Evolutionary conservation across 2,329 filamentous ascomycete genomes (phyloP).

Genomic region (Raffaelea arxii): DNA sequence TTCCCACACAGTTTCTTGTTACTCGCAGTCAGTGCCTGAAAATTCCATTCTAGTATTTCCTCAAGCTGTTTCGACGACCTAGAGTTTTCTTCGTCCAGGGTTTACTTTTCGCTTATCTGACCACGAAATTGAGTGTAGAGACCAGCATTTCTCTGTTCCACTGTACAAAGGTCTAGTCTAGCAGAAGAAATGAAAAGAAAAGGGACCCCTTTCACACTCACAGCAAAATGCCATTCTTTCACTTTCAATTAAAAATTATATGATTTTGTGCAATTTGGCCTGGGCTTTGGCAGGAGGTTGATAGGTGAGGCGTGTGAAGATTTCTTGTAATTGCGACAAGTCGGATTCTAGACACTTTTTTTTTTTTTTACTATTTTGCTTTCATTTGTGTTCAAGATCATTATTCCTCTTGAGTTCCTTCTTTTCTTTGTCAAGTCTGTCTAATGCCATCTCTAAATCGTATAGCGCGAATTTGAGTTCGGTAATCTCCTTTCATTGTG

Average conservation of each 20-base stretch:
- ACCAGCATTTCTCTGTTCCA: no score
- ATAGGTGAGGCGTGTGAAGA: no score
- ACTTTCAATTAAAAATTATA: no score
- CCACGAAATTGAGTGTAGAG: no score
- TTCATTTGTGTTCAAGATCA: slow-evolving; percentile 18
- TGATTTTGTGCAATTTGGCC: slow-evolving; percentile 20
- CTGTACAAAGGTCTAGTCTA: no score
- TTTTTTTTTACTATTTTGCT: no score
- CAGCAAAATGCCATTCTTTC: no score
- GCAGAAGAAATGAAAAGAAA: no score
- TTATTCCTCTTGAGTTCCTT: slow-evolving; percentile 8
- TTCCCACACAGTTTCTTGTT: slow-evolving; percentile 9
- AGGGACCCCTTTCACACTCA: no score
- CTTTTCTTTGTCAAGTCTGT: slow-evolving; percentile 8
- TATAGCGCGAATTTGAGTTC: slow-evolving; percentile 9
- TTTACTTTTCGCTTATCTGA: no score
- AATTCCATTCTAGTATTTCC: slow-evolving; percentile 8
- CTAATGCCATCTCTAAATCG: slow-evolving; percentile 3
- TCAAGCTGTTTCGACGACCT: slow-evolving; percentile 5
- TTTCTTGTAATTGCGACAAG: no score
- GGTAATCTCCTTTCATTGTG: slow-evolving; percentile 7
- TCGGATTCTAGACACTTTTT: no score
- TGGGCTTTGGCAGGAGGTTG: slow-evolving; percentile 21
- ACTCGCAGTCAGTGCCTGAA: slow-evolving; percentile 7
- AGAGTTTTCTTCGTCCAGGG: slow-evolving; percentile 1